Base-by-base conservation (phyloP, 768 basidiomycete species). In the Kwoniella sp. region DNA sequence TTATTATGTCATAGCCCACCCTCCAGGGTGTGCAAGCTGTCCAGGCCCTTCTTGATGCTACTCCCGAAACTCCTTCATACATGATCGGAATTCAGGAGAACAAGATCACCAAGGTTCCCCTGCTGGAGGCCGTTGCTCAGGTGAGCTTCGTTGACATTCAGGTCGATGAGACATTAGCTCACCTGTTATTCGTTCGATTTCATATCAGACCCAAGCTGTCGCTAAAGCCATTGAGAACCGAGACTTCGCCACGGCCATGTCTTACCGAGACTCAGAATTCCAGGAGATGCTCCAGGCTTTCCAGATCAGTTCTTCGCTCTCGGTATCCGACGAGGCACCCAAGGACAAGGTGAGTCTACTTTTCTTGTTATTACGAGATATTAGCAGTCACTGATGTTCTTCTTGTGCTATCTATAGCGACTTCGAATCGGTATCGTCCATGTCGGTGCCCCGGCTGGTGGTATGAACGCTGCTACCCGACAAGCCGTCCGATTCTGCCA, bases 391-490 rank as follows among this genome's bases (percentile, higher is more conserved):
- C 33, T 33, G 33, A 33, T 33, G 7, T 33, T 6, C 33, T 6
- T 33, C 33, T 6, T 33, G 8, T 15, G 3, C 17, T 21, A 2
- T n/a, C 6, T 4, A 1, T n/a, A 81, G 76, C 74, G 79, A 19
- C 72, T 83, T 53, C 69, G 82, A 37, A 73, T 83, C 47, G 83
- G 80, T 69, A 82, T 83, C 73, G 72, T 83, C 58, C 82, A 83
- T 74, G 88, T 93, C 75, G 95, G 96, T 55, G 96, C 96, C 0
- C 95, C 96, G 4, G 96, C 96, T 1, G 95, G 95, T 50, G 96
- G 96, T 9, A 97, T 98, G 92, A 98, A 98, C 77, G 94, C 96
- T 1, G 96, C 95, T 0, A 96, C 92, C 0, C 90, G 95, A 46
- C 89, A 93, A 26, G 92, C 91, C 6, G 92, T 90, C 22, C 88